Percentiles rank a stretch among this genome's conserved stretches.
Evolutionary conservation across 2,329 filamentous ascomycete species (phyloP).

Genomic region (Ceratocystiopsis sp.): DNA sequence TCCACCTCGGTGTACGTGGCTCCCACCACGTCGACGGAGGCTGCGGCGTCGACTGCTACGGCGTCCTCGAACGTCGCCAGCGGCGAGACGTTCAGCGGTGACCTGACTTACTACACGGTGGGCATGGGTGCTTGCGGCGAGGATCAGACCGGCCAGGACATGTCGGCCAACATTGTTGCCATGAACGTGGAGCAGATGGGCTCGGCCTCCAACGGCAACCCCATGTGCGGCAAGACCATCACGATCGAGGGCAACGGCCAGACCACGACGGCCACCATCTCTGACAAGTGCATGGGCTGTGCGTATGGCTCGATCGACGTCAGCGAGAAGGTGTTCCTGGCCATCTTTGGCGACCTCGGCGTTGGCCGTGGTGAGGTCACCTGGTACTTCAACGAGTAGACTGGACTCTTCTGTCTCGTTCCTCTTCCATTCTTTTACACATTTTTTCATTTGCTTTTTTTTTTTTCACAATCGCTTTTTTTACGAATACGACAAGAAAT

Average conservation of each 20-base stretch:
- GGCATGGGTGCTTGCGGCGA: slow-evolving; percentile 53
- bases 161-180: slow-evolving; percentile 46
- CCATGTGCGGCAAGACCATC: slow-evolving; percentile 52
- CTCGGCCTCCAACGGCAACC: slow-evolving; percentile 45
- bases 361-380: slow-evolving; percentile 17
- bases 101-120: slow-evolving; percentile 59
- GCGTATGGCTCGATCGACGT: slow-evolving; percentile 33
- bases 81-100: slow-evolving; percentile 30
- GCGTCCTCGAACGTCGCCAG: slow-evolving; percentile 11
- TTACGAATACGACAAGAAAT: neutral
- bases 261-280: slow-evolving; percentile 38
- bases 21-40: slow-evolving; percentile 9
- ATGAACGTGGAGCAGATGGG: slow-evolving; percentile 50
- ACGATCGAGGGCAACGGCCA: slow-evolving; percentile 41
- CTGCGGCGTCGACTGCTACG: slow-evolving; percentile 9
- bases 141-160: slow-evolving; percentile 39
- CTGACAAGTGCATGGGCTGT: slow-evolving; percentile 66
- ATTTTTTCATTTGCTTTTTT: neutral
- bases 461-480: neutral
- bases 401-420: neutral
- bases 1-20: slow-evolving; percentile 1
- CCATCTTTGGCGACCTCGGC: slow-evolving; percentile 25
- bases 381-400: slow-evolving; percentile 16
- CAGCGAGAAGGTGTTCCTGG: slow-evolving; percentile 23
- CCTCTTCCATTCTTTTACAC: neutral